phyloP scores from a whole-genome alignment of 352 stramenopile species.

The Globisporangium echinulatum region DNA sequence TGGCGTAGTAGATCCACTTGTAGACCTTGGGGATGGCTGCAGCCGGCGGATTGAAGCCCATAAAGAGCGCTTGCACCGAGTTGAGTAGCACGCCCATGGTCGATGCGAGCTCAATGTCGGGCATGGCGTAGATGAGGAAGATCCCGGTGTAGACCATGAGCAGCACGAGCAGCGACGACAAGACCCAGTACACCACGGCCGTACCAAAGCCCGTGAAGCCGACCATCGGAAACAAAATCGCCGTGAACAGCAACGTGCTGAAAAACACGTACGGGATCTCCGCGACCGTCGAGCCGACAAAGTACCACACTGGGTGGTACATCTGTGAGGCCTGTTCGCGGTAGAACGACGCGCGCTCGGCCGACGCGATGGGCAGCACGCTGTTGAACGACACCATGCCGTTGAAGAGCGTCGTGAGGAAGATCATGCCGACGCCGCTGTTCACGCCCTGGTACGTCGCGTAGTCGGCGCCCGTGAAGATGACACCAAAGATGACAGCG shows the following conservation, averaged over 20 bases:
- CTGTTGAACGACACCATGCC: constrained; percentile 13
- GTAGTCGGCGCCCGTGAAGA: constrained; percentile 36
- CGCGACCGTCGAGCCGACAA: constrained; percentile 8
- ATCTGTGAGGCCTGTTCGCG: constrained; percentile 64
- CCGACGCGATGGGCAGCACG: constrained; percentile 13
- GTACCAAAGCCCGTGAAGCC: constrained; percentile 27
- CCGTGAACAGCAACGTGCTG: constrained; percentile 1
- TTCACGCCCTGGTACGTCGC: constrained; percentile 34
- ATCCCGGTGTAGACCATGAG: constrained; percentile 33
- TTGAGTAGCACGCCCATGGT: constrained; percentile 34
- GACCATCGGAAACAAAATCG: constrained; percentile 30
- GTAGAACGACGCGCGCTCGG: constrained; percentile 82
- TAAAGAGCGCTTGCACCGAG: constrained; percentile 26
- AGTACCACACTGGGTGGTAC: constrained; percentile 36
- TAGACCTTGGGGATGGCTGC: constrained; percentile 30
- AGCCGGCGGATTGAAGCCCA: constrained; percentile 34
- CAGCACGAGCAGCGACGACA: constrained; percentile 24
- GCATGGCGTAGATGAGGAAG: constrained; percentile 24
- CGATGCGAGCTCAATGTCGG: constrained; percentile 29
- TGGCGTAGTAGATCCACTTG: constrained; percentile 38
- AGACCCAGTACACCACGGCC: constrained; percentile 29
- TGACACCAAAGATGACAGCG: constrained; percentile 55
- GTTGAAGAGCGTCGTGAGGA: constrained; percentile 9
- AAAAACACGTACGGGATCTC: constrained; percentile 10
- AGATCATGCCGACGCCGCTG: constrained; percentile 18